A percentile compares a stretch with the other conserved stretches of the same genome.
These are phyloP conservation scores for Termitomyces sp. DNA, from an alignment of 768 basidiomycete species.

Conservation along the genomic window DNA sequence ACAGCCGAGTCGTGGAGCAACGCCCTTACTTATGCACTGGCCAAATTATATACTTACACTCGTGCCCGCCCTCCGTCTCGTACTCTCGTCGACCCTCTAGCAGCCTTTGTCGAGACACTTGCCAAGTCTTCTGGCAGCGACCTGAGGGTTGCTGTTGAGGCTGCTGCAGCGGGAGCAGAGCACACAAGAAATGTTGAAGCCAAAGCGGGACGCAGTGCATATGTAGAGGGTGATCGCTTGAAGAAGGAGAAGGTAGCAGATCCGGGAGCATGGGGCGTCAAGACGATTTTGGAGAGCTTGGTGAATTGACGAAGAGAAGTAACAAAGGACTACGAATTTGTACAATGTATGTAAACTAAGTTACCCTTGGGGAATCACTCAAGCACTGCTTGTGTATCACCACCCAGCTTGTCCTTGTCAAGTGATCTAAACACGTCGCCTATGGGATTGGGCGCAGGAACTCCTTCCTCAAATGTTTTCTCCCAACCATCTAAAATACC, in stretches of 20 bases:
- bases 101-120: constrained; percentile 65
- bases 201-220: constrained; percentile 86
- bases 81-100: constrained; percentile 90
- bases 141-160: constrained; percentile 53
- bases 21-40: constrained; percentile 57
- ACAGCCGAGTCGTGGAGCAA: constrained; percentile 57
- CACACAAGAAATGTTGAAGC: constrained; percentile 74
- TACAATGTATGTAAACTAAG: not conserved
- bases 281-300: constrained; percentile 64
- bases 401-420: not conserved
- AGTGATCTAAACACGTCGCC: constrained; percentile 8
- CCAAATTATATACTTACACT: constrained; percentile 77
- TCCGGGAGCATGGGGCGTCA: constrained; percentile 92
- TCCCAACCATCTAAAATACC: constrained; percentile 13
- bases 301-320: constrained; percentile 4
- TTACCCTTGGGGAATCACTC: not conserved
- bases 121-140: constrained; percentile 25
- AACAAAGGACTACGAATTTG: not conserved
- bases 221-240: constrained; percentile 71
- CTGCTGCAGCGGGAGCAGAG: constrained; percentile 67
- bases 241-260: constrained; percentile 67
- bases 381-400: not conserved
- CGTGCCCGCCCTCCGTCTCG: constrained; percentile 86
- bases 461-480: constrained; percentile 7
- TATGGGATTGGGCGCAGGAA: constrained; percentile 9